These are phyloP conservation scores for Sporothrix inflata DNA, from an alignment of 2,329 filamentous ascomycete species.

Conservation along the genomic window DNA sequence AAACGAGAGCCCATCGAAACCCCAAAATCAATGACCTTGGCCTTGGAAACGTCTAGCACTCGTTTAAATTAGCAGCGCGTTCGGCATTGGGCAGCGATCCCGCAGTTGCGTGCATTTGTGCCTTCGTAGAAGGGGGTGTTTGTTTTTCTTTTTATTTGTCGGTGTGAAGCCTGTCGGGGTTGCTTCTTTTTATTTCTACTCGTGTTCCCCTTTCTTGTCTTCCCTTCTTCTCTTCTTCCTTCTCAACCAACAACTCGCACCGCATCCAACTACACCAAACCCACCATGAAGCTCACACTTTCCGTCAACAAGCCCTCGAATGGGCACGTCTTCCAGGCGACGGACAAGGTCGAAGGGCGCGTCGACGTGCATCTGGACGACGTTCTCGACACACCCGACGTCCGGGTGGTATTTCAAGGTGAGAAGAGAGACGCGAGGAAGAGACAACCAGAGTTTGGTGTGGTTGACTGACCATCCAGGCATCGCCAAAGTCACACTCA, in stretches of 20 bases:
- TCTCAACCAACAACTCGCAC: neutral
- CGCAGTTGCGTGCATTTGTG: neutral
- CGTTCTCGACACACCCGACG: neutral
- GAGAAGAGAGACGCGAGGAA: too few species aligned
- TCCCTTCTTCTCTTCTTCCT: neutral
- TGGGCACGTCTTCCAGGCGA: slow-evolving; percentile 14
- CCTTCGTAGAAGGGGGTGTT: neutral
- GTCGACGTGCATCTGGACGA: slow-evolving; percentile 24
- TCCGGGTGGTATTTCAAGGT: slow-evolving; percentile 25
- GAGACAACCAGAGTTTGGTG: too few species aligned
- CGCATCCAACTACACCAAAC: neutral
- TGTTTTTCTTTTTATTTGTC: neutral
- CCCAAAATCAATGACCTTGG: too few species aligned
- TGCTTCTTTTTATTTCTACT: neutral
- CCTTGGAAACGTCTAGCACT: neutral
- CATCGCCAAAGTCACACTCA: slow-evolving; percentile 12
- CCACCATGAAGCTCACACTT: slow-evolving; percentile 27
- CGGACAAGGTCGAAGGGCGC: slow-evolving; percentile 20
- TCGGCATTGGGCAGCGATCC: neutral
- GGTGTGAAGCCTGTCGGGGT: neutral
- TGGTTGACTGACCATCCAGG: neutral
- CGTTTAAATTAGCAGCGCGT: neutral
- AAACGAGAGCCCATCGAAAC: neutral
- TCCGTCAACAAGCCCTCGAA: slow-evolving; percentile 10
- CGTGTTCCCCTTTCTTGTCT: neutral